These are phyloP conservation scores for Juglanconis sp. DNA, from an alignment of 2,329 filamentous ascomycete species.

Conservation along the genomic window DNA sequence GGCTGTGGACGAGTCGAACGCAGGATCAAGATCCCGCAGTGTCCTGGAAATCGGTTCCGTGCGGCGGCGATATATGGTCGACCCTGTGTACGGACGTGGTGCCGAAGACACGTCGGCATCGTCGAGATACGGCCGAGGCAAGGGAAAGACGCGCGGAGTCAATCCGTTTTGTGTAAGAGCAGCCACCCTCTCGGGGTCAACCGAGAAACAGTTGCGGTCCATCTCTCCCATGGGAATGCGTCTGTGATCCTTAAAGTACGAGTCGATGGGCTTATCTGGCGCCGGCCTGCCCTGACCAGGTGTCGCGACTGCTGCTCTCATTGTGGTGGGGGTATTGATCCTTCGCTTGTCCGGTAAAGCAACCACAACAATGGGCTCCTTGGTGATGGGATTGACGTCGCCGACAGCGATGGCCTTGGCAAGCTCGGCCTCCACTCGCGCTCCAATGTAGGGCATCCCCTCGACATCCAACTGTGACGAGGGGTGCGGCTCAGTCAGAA, in stretches of 20 bases:
- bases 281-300: constrained; percentile 24
- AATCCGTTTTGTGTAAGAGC: constrained; percentile 47
- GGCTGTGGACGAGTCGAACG: constrained; percentile 13
- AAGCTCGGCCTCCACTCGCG: constrained; percentile 63
- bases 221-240: constrained; percentile 60
- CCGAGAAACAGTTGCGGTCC: constrained; percentile 58
- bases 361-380: constrained; percentile 54
- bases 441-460: constrained; percentile 79
- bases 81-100: constrained; percentile 30
- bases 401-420: constrained; percentile 75
- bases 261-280: constrained; percentile 48
- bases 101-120: constrained; percentile 23
- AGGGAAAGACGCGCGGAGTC: constrained; percentile 54
- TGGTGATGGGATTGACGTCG: constrained; percentile 87
- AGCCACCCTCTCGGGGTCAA: constrained; percentile 47
- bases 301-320: constrained; percentile 22
- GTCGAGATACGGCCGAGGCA: constrained; percentile 56
- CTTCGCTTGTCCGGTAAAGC: constrained; percentile 39
- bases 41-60: constrained; percentile 51
- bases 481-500: constrained; percentile 65
- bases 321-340: constrained; percentile 30
- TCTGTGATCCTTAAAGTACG: constrained; percentile 49
- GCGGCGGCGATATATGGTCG: constrained; percentile 44
- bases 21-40: constrained; percentile 24
- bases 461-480: constrained; percentile 54